Percentiles rank a stretch among this genome's conserved stretches.
Evolutionary conservation across 805 yeast genomes (phyloP).

Genomic region (Maudiozyma pseudohumilis): DNA sequence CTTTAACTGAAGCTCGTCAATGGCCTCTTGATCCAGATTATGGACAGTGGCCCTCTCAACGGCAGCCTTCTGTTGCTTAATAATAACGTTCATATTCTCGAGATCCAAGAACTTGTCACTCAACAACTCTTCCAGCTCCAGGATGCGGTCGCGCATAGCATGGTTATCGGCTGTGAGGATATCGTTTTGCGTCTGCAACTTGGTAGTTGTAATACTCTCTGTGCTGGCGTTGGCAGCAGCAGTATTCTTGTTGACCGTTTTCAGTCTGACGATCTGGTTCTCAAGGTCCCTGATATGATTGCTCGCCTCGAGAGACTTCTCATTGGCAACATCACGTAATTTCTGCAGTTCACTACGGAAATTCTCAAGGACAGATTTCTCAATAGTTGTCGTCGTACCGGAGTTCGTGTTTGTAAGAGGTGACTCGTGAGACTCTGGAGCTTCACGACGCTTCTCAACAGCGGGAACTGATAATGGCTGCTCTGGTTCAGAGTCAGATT

Average conservation of each 20-base stretch:
- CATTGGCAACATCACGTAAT: constrained; percentile 36
- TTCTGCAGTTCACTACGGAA: constrained; percentile 30
- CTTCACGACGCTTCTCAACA: too few species aligned
- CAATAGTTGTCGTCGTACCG: background rate
- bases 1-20: constrained; percentile 39
- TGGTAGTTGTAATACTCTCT: constrained; percentile 19
- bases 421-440: too few species aligned
- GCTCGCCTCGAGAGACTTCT: constrained; percentile 49
- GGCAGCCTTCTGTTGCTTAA: constrained; percentile 42
- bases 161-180: constrained; percentile 38
- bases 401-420: background rate
- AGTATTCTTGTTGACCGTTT: constrained; percentile 3
- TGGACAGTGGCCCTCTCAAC: constrained; percentile 32
- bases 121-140: constrained; percentile 44
- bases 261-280: constrained; percentile 23
- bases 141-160: constrained; percentile 32
- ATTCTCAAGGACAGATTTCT: constrained; percentile 4
- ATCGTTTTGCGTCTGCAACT: constrained; percentile 14
- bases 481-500: too few species aligned
- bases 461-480: too few species aligned
- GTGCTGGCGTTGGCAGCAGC: constrained; percentile 6
- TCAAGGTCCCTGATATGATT: constrained; percentile 43
- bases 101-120: constrained; percentile 43
- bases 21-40: constrained; percentile 36
- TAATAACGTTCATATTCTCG: constrained; percentile 41